Evolutionary conservation across 2,329 filamentous ascomycete genomes (phyloP), one percentile per base, ranked within the genome.

Genomic region (Lachnellula willkommii): DNA sequence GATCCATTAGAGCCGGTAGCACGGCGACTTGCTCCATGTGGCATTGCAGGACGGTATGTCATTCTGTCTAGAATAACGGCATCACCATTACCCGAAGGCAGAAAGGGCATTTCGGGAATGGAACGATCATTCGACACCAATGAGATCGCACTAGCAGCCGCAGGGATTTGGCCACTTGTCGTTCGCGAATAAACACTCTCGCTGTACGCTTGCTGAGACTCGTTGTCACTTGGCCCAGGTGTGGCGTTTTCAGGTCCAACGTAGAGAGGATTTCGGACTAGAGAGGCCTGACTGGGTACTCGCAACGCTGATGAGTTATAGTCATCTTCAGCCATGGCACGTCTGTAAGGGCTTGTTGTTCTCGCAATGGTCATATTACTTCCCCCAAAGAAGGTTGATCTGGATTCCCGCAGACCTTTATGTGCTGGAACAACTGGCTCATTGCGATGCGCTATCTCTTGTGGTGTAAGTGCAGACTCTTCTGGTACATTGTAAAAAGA

Each of bases 321-420:
- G 32, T 64, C 60, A 36, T 53, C 53, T 48, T 65, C 60, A 5
- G 63, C 61, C 35, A 84, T 63, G 2, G 76, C 77, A 26, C 76
- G 76, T 3, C 81, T 76, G 60, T 79, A 85, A 0, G 81, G 80
- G 53, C 80, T 84, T 26, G 74, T 71, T 0, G 79, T 78, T 28
- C 79, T 74, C 57, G 83, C 81, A 1, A 82, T 68, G 57, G 80
- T 76, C 15, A 74, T 75, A 1, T 73, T 69, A 2, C 77, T 76
- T 46, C 79, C 82, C 1, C 75, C 77, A 60, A 80, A 80, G 60
- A 81, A 79, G 0, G 74, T 75, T 1, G 78, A 79, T 56, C 72
- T 75, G 22, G 74, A 71, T 50, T 76, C 71, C 0, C 73, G 73
- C 5, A 76, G 57, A 0, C 69, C 62, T 43, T 65, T 71, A 2